Percentiles rank a stretch among this genome's conserved stretches.
phyloP scores from a whole-genome alignment of 306 rosid species.

The Albizia julibrissin region DNA sequence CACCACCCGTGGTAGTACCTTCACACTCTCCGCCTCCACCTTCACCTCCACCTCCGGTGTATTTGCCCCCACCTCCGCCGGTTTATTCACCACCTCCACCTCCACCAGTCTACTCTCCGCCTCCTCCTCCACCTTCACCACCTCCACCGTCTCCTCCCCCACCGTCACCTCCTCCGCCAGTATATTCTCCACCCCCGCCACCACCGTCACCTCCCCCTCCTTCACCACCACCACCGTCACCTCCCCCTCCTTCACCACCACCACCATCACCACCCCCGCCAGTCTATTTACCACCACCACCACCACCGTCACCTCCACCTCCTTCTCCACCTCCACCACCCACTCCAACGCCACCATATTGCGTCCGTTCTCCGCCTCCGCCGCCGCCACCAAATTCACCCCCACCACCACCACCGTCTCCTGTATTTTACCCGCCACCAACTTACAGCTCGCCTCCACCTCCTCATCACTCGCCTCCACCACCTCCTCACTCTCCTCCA shows the following conservation, averaged over 20 bases:
- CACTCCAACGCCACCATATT: slow-evolving; percentile 18
- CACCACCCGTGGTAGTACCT: slow-evolving; percentile 9
- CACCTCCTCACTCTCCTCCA: slow-evolving; percentile 48
- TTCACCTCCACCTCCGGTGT: slow-evolving; percentile 26
- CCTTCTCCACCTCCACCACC: slow-evolving; percentile 20
- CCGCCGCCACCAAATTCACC: slow-evolving; percentile 39
- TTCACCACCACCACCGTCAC: slow-evolving; percentile 25
- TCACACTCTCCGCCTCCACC: background rate
- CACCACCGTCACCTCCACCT: slow-evolving; percentile 21
- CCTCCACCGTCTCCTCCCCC: background rate
- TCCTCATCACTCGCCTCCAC: slow-evolving; percentile 40
- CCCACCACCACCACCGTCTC: slow-evolving; percentile 34
- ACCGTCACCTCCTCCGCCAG: slow-evolving; percentile 35
- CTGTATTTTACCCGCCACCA: slow-evolving; percentile 35
- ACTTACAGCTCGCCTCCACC: slow-evolving; percentile 50
- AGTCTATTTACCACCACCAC: slow-evolving; percentile 1
- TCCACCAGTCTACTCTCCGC: background rate
- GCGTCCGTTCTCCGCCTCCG: slow-evolving; percentile 23
- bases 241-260: slow-evolving; percentile 31
- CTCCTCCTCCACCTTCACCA: slow-evolving; percentile 24
- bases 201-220: too few relatives aligned
- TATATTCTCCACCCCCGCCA: slow-evolving; percentile 36
- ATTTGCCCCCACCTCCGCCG: background rate
- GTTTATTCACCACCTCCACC: slow-evolving; percentile 22
- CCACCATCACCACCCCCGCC: slow-evolving; percentile 44